Conservation (phyloP, 1,284 basidiomycete species). For the Moesziomyces sp. region DNA sequence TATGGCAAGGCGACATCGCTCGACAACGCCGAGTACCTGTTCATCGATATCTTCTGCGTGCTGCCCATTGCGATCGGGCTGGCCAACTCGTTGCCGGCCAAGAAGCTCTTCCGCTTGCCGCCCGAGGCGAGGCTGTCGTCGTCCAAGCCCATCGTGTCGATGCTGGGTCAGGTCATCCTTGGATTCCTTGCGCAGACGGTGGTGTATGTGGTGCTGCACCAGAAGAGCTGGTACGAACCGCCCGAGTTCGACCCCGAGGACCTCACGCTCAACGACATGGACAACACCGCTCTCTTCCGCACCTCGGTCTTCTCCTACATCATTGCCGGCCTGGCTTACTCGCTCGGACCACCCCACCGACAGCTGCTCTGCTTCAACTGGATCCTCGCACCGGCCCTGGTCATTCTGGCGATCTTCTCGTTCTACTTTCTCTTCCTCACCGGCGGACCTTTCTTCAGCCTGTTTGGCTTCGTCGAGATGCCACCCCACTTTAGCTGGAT, state of each 20-base stretch:
- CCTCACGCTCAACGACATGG: conserved; percentile 42
- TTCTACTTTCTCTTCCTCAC: conserved; percentile 52
- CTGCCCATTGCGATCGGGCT: conserved; percentile 47
- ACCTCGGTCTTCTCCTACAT: conserved; percentile 51
- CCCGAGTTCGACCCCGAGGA: conserved; percentile 45
- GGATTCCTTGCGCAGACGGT: conserved; percentile 46
- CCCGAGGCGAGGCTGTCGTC: conserved; percentile 42
- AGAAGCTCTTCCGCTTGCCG: conserved; percentile 14
- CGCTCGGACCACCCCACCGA: conserved; percentile 48
- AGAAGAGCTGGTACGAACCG: conserved; percentile 26
- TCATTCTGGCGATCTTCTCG: conserved; percentile 31
- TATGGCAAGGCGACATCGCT: conserved; percentile 49
- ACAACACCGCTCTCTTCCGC: conserved; percentile 48
- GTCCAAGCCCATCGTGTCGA: conserved; percentile 31
- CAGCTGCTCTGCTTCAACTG: conserved; percentile 41
- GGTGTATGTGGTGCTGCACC: conserved; percentile 37
- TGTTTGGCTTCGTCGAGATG: conserved; percentile 47
- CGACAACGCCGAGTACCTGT: conserved; percentile 55
- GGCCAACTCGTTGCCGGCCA: conserved; percentile 35
- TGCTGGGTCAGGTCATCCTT: conserved; percentile 45
- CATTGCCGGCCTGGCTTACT: conserved; percentile 39
- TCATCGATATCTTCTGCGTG: conserved; percentile 50
- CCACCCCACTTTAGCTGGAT: conserved; percentile 29
- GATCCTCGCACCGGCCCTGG: conserved; percentile 31
- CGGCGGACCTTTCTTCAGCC: conserved; percentile 39